These are phyloP conservation scores for Mortierella sp. DNA, from an alignment of 371 early-diverging fungal species.

Conservation along the genomic window DNA sequence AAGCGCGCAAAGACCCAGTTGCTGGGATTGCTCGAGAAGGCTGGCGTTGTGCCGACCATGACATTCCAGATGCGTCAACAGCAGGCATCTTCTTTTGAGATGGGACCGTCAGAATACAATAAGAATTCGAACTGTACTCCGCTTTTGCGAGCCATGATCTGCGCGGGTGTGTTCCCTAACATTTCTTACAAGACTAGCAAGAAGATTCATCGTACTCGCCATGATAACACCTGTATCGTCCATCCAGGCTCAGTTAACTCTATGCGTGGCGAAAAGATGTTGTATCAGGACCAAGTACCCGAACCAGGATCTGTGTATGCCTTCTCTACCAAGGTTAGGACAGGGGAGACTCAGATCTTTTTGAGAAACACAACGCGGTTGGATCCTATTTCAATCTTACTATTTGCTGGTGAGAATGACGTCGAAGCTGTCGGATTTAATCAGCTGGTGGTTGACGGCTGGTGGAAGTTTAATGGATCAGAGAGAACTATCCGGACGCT, in stretches of 20 bases:
- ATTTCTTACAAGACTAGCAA: constrained; percentile 59
- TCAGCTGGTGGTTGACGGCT: constrained; percentile 48
- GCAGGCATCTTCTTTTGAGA: constrained; percentile 38
- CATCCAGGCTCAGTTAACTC: constrained; percentile 61
- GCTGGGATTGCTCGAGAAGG: constrained; percentile 55
- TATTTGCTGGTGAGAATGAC: constrained; percentile 58
- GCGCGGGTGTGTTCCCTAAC: constrained; percentile 69
- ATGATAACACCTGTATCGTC: constrained; percentile 56
- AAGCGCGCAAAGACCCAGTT: constrained; percentile 56
- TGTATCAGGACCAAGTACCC: constrained; percentile 36
- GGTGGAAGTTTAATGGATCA: constrained; percentile 58
- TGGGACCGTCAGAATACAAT: constrained; percentile 59
- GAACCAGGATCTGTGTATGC: constrained; percentile 58
- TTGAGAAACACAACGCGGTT: constrained; percentile 58
- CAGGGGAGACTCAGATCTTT: constrained; percentile 56
- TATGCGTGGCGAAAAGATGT: constrained; percentile 45
- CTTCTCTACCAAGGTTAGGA: constrained; percentile 56
- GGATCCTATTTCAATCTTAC: constrained; percentile 57
- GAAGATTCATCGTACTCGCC: constrained; percentile 56
- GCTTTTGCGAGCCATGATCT: constrained; percentile 59
- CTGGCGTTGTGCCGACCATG: constrained; percentile 52
- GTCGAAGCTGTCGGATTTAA: constrained; percentile 43
- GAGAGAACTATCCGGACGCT: constrained; percentile 52
- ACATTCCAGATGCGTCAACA: constrained; percentile 46
- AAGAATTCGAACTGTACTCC: constrained; percentile 58